Base-by-base conservation (phyloP, 495 filamentous ascomycete species). In the Penicillium crystallinum region DNA sequence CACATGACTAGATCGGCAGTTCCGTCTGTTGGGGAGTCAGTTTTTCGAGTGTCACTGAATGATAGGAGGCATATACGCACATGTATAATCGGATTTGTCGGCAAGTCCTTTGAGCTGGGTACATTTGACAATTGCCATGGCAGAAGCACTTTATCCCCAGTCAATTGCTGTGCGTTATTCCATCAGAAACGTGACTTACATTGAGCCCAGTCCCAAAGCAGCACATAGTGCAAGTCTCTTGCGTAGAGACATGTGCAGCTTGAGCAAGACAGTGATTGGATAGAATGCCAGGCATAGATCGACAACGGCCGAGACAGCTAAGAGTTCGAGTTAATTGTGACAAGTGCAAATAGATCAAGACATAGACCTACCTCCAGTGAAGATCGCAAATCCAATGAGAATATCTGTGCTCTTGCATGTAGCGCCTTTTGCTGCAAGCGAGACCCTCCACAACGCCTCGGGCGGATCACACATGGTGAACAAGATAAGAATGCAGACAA, bases 201-300 rank as follows among this genome's bases (percentile, higher is more conserved):
- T 54, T 6, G 64, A 39, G 22, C 72, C 72, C 0, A 75, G 57
- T 5, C 70, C 67, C 7, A 75, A 39, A 19, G 68, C 67, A 17
- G 62, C 55, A 41, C 59, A 65, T 11, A 75, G 52, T 11, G 66
- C 72, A 10, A 71, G 23, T 40, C 62, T 63, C 56, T 75, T 73
- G 7, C 63, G 67, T 29, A 72, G 45, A 9, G 64, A 71, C 70
- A 75, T 72, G 19, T 73, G 64, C 4, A 73, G 62, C 15, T 67
- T 68, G 52, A 64, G 53, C 4, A 73, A 36, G 3, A 70, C 56
- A 0, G 55, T 54, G 0, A 53, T 45, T 0, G 72, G 72, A 44
- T 71, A 71, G 7, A 72, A 25, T 1, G 72, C 69, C 14, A 75
- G 61, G 12, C 55, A 63, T 3, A 73, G 47, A 55, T 75, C 72